Base-by-base conservation (phyloP, 1,139 yeast genomes). In the Maudiozyma humilis region DNA sequence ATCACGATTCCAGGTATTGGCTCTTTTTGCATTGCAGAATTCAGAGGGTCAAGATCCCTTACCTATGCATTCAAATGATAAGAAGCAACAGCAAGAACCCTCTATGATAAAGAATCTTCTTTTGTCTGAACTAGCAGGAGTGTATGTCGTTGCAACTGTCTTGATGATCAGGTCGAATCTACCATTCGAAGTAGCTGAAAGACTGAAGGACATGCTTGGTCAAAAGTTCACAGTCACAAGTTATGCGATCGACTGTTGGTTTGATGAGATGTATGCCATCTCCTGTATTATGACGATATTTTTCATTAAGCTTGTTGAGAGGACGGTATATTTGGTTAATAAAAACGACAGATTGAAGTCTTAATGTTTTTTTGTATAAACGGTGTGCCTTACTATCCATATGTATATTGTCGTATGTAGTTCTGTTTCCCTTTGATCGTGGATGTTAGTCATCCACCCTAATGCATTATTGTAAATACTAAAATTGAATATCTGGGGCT, bases 101-200 rank as follows among this genome's bases (percentile, higher is more conserved):
- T 57, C 70, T 27, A 48, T 66, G 32, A 56, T 66, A 23, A 66
- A 67, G 47, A 69, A 70, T 39, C 64, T 86, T 30, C 61, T 84
- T 2, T 72, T 83, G 4, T 76, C 85, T 10, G 84, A 87, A 63
- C 66, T 87, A 12, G 66, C 82, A 16, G 95, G 95, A 0, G 73
- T 85, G 2, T 88, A 88, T 57, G 81, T 83, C 1, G 71, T 88
- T 29, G 82, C 96, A 0, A 85, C 96, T 0, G 81, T 91, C 1
- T 67, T 88, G 23, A 70, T 88, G 53, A 72, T 88, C 44, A 73
- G 95, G 46, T 77, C 91, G 23, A 84, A 82, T 54, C 63, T 87
- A 44, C 91, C 95, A 0, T 63, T 70, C 15, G 71, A 65, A 25
- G 75, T 79, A 54, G 69, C 83, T 8, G 72, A 51, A 32, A 60